These are phyloP conservation scores for Acanthamoeba castellanii DNA, from an alignment of 208 protist genomes.

Conservation along the genomic window DNA sequence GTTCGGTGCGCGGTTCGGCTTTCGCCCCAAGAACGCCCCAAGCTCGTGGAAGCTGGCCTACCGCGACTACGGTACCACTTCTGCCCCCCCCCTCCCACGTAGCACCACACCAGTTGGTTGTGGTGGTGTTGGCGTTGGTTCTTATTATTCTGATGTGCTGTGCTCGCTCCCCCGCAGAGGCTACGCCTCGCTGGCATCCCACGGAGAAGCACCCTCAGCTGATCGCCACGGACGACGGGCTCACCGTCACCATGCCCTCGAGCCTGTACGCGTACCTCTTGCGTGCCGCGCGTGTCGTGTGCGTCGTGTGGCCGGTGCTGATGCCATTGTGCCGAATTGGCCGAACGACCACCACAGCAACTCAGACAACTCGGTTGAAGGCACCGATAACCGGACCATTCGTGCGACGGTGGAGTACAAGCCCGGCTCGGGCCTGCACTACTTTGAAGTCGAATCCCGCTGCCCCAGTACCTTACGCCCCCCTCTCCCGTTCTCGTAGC, in stretches of 20 bases:
- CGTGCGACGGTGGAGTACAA: not conserved
- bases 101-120: too few relatives aligned
- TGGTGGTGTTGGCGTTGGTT: not conserved
- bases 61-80: not conserved
- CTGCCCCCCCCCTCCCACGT: too few relatives aligned
- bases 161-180: not conserved
- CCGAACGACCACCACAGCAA: not conserved
- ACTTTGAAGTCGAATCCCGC: not conserved
- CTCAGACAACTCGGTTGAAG: not conserved
- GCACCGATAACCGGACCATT: not conserved
- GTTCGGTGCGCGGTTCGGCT: not conserved
- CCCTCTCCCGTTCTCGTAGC: not conserved
- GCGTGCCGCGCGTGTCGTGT: not conserved
- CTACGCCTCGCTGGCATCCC: not conserved
- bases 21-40: not conserved
- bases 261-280: not conserved
- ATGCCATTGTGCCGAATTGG: too few relatives aligned
- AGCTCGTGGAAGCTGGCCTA: not conserved
- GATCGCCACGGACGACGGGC: not conserved
- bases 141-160: not conserved
- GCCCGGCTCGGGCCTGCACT: slow-evolving; percentile 9
- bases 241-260: not conserved
- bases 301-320: not conserved
- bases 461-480: not conserved
- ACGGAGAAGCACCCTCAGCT: not conserved